Conservation (phyloP, 2,329 filamentous ascomycete genomes). For the Coniochaeta prunicola region DNA sequence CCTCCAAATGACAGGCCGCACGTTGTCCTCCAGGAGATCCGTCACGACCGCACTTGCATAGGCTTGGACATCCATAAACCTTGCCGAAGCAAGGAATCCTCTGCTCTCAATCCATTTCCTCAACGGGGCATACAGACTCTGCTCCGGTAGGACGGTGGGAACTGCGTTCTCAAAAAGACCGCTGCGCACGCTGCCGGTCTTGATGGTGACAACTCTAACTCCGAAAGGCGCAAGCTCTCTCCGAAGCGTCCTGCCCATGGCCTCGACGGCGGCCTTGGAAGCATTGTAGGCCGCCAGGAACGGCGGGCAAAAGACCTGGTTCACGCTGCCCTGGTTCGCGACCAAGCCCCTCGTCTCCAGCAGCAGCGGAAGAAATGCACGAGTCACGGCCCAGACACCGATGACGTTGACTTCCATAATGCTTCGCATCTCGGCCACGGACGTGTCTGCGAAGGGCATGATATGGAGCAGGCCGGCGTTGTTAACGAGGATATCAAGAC, state of each 20-base stretch:
- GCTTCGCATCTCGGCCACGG: constrained; percentile 6
- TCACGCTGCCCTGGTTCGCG: constrained; percentile 20
- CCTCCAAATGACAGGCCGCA: constrained; percentile 19
- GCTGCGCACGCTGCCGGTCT: constrained; percentile 21
- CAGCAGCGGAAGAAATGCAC: constrained; percentile 22
- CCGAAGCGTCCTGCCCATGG: constrained; percentile 16
- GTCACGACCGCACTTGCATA: constrained; percentile 20
- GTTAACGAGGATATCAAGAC: constrained; percentile 14
- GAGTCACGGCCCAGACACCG: constrained; percentile 21
- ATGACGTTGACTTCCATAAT: constrained; percentile 19
- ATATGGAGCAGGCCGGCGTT: constrained; percentile 11
- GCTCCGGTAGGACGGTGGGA: constrained; percentile 15
- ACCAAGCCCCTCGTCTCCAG: constrained; percentile 15
- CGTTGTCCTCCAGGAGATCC: constrained; percentile 17
- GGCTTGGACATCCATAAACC: constrained; percentile 16
- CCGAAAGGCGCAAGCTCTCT: constrained; percentile 23
- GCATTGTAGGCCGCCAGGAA: constrained; percentile 22
- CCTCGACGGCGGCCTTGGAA: constrained; percentile 21
- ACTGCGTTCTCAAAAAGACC: constrained; percentile 18
- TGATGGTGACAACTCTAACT: constrained; percentile 20
- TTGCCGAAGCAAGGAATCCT: constrained; percentile 16
- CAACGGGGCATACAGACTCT: constrained; percentile 18
- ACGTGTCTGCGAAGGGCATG: constrained; percentile 10
- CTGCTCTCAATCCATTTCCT: constrained; percentile 16
- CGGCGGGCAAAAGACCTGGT: constrained; percentile 19